A percentile compares a stretch with the other conserved stretches of the same genome.
Conservation (phyloP, 2,329 filamentous ascomycete genomes). For the Herpotrichia juniperi region DNA sequence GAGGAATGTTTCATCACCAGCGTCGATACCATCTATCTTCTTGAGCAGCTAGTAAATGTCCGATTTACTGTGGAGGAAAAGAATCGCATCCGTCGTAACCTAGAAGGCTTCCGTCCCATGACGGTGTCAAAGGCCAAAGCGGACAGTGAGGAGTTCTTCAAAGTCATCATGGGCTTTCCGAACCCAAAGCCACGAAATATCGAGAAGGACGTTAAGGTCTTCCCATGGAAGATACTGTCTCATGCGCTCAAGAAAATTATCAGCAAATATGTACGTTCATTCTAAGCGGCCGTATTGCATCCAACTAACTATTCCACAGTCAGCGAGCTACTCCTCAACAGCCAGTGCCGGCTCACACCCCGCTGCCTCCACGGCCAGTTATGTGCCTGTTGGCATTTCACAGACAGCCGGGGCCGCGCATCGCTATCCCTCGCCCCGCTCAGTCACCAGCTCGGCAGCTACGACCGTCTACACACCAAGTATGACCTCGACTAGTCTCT, state of each 20-base stretch:
- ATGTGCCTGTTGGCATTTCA: conserved; percentile 50
- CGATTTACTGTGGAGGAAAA: conserved; percentile 97
- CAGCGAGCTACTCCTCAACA: conserved; percentile 72
- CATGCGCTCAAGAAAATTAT: conserved; percentile 97
- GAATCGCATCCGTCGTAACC: conserved; percentile 93
- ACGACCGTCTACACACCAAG: conserved; percentile 51
- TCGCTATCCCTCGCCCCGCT: conserved; percentile 56
- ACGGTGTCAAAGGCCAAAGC: conserved; percentile 93
- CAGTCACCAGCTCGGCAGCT: conserved; percentile 51
- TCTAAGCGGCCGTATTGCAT: conserved; percentile 22
- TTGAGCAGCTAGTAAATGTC: conserved; percentile 86
- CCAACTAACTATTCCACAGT: conserved; percentile 55
- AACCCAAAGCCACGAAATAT: conserved; percentile 96
- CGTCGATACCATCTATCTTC: conserved; percentile 93
- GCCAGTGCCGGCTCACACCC: conserved; percentile 56
- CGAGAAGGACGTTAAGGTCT: conserved; percentile 99
- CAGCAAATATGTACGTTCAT: conserved; percentile 76
- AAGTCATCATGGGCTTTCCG: conserved; percentile 97
- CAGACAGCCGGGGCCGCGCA: conserved; percentile 56
- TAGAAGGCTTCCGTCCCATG: conserved; percentile 90
- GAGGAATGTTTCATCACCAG: conserved; percentile 91
- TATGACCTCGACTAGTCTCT: conserved; percentile 52
- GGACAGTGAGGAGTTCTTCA: conserved; percentile 97
- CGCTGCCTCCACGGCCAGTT: conserved; percentile 37
- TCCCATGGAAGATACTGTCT: conserved; percentile 90